These are phyloP conservation scores for Aspergillus egyptiacus DNA, from an alignment of 495 filamentous ascomycete genomes.

Conservation along the genomic window DNA sequence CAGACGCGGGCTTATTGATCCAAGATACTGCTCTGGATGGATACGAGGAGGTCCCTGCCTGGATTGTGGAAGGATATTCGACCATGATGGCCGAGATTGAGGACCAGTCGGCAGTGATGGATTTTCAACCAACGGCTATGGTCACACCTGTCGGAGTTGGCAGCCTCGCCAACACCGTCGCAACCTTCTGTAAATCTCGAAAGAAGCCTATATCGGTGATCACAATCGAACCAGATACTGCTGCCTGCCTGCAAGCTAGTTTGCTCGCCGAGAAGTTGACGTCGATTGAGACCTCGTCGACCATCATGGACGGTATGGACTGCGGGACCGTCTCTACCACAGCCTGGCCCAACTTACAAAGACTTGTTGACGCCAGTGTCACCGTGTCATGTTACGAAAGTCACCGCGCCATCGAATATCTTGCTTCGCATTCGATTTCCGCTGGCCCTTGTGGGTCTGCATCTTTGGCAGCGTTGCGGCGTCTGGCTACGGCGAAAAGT, in stretches of 20 bases:
- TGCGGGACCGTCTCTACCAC: constrained; percentile 59
- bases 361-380: constrained; percentile 52
- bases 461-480: constrained; percentile 51
- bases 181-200: constrained; percentile 49
- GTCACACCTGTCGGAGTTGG: constrained; percentile 61
- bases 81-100: constrained; percentile 63
- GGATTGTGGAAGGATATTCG: constrained; percentile 68
- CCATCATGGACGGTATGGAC: constrained; percentile 64
- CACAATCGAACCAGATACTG: constrained; percentile 59
- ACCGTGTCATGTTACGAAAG: constrained; percentile 52
- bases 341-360: constrained; percentile 53
- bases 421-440: constrained; percentile 39
- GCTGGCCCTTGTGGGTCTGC: constrained; percentile 63
- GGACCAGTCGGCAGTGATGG: constrained; percentile 38
- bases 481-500: constrained; percentile 28
- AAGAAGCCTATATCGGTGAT: constrained; percentile 35
- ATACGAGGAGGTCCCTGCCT: constrained; percentile 58
- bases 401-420: constrained; percentile 45
- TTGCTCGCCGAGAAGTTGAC: constrained; percentile 40
- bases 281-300: constrained; percentile 43
- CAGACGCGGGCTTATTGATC: constrained; percentile 45
- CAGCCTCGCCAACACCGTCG: constrained; percentile 57
- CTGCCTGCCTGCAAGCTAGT: constrained; percentile 51
- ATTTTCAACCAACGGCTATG: constrained; percentile 31
- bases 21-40: constrained; percentile 59